Evolutionary conservation across 1,139 yeast species (phyloP).

Genomic region (Taiozyma onychis): DNA sequence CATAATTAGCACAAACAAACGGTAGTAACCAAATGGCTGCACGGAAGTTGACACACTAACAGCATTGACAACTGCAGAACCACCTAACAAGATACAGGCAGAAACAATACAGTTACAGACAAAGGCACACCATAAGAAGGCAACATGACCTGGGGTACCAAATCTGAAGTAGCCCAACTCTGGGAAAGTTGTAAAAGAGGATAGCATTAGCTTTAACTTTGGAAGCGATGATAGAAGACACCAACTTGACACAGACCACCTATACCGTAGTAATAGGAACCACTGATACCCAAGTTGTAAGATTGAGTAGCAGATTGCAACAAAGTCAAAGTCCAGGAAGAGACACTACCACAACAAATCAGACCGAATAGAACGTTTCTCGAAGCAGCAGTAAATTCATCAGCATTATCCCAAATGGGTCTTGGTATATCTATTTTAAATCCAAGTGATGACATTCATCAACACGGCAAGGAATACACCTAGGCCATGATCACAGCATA

Average conservation of each 20-base stretch:
- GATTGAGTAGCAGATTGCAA: constrained; percentile 31
- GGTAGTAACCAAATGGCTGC: constrained; percentile 35
- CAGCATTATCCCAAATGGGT: constrained; percentile 28
- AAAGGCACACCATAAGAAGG: constrained; percentile 34
- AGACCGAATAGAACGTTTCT: constrained; percentile 32
- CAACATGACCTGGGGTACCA: constrained; percentile 34
- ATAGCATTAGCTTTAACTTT: constrained; percentile 36
- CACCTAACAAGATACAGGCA: constrained; percentile 33
- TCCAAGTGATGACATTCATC: constrained; percentile 29
- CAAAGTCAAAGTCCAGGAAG: constrained; percentile 36
- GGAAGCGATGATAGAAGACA: constrained; percentile 33
- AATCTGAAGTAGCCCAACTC: constrained; percentile 35
- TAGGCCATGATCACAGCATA: constrained; percentile 33
- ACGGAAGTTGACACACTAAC: constrained; percentile 33
- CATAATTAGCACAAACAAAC: constrained; percentile 37
- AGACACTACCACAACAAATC: constrained; percentile 31
- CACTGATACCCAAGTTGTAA: constrained; percentile 27
- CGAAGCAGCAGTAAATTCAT: constrained; percentile 35
- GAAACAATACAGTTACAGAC: constrained; percentile 35
- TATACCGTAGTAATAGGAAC: constrained; percentile 32
- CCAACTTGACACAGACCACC: constrained; percentile 34
- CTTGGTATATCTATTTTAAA: constrained; percentile 29
- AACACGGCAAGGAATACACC: constrained; percentile 31
- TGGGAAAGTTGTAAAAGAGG: constrained; percentile 35
- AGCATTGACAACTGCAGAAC: constrained; percentile 29